These are phyloP conservation scores for Adansonia madagascariensis DNA, from an alignment of 441 rosid genomes.

Conservation along the genomic window DNA sequence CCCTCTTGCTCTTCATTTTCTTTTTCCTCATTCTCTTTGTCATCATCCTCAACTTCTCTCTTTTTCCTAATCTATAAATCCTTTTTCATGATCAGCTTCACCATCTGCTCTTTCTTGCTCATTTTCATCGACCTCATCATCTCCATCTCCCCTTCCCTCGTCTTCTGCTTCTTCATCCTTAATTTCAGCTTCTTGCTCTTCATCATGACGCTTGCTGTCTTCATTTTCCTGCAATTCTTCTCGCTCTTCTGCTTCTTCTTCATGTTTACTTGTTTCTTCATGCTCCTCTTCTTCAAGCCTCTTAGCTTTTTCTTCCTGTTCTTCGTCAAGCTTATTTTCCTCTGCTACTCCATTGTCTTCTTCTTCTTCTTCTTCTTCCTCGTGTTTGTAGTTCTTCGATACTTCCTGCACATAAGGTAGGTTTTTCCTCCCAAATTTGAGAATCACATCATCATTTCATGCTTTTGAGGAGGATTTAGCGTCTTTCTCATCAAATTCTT, in stretches of 20 bases:
- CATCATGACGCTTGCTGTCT: conserved; percentile 41
- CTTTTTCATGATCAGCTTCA: conserved; percentile 56
- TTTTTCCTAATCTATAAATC: conserved; percentile 59
- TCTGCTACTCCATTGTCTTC: conserved; percentile 34
- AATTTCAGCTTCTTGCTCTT: conserved; percentile 41
- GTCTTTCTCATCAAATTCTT: conserved; percentile 64
- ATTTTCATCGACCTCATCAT: conserved; percentile 57
- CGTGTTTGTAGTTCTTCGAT: conserved; percentile 37
- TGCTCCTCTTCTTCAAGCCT: conserved; percentile 49
- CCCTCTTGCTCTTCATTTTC: conserved; percentile 34
- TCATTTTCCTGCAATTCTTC: conserved; percentile 41
- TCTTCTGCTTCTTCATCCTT: conserved; percentile 43
- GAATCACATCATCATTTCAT: conserved; percentile 33
- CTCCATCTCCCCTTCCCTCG: conserved; percentile 43
- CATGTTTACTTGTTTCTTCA: conserved; percentile 36
- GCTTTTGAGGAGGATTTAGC: conserved; percentile 33
- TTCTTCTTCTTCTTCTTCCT: conserved; percentile 54
- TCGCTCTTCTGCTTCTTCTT: conserved; percentile 46
- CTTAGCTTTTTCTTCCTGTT: conserved; percentile 41
- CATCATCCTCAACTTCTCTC: conserved; percentile 40
- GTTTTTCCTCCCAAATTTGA: conserved; percentile 43
- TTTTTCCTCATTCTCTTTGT: conserved; percentile 30
- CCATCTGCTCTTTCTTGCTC: conserved; percentile 48
- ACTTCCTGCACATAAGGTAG: conserved; percentile 22
- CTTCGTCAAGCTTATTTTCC: conserved; percentile 39